A percentile compares a stretch with the other conserved stretches of the same genome.
Evolutionary conservation across 192 early-diverging fungal species (phyloP).

Genomic region (Allomyces macrogynus): DNA sequence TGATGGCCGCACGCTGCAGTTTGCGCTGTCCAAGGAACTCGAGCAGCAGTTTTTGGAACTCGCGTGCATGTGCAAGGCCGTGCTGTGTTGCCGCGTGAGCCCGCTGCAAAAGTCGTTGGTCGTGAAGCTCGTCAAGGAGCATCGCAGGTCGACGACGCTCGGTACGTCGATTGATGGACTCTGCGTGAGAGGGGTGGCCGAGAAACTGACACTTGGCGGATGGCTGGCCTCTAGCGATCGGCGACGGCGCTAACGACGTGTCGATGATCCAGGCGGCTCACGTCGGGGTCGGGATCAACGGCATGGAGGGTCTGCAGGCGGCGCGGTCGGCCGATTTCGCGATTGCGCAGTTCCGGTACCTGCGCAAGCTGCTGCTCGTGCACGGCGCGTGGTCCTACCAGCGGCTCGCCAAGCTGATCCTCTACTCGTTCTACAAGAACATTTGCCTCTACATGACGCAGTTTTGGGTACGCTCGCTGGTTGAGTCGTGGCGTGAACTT

Average conservation of each 20-base stretch:
- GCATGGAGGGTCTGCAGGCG: constrained; percentile 65
- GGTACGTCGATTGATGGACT: constrained; percentile 13
- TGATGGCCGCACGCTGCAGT: constrained; percentile 79
- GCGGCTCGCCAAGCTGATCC: constrained; percentile 70
- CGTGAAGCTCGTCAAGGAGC: constrained; percentile 22
- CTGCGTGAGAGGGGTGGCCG: constrained; percentile 35
- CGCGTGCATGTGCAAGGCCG: constrained; percentile 79
- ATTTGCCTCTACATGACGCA: constrained; percentile 95
- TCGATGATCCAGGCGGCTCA: constrained; percentile 98
- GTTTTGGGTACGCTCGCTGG: constrained; percentile 60
- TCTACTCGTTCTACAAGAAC: constrained; percentile 95
- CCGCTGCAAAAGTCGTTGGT: constrained; percentile 96
- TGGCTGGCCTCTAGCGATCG: constrained; percentile 51
- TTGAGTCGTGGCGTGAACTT: no score
- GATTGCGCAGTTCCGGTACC: constrained; percentile 77
- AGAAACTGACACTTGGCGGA: constrained; percentile 30
- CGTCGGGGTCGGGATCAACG: constrained; percentile 90
- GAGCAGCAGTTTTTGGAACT: constrained; percentile 66
- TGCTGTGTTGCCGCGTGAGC: constrained; percentile 94
- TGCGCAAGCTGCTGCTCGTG: constrained; percentile 66
- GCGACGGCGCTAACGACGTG: constrained; percentile 97
- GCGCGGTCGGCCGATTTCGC: constrained; percentile 88
- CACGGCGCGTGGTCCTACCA: constrained; percentile 85
- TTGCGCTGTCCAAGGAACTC: constrained; percentile 73
- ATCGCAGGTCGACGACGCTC: constrained; percentile 35